Percentiles rank a stretch among this genome's conserved stretches.
phyloP scores from a whole-genome alignment of 2,329 filamentous ascomycete genomes.

The Pezicula neosporulosa region DNA sequence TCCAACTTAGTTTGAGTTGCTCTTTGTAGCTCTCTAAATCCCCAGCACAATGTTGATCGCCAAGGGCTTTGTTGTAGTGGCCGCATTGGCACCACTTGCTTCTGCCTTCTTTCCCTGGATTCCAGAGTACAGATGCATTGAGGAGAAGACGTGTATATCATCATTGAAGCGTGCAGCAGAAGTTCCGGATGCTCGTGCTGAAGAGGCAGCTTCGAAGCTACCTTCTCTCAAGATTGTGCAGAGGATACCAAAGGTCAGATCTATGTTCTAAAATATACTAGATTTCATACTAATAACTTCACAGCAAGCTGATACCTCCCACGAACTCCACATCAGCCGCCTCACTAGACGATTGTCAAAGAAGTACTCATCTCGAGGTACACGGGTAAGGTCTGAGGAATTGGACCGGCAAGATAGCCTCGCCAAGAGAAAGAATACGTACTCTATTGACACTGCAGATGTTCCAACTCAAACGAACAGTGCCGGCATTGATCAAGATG shows the following conservation, averaged over 20 bases:
- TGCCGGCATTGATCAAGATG: constrained; percentile 59
- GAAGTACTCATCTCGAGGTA: constrained; percentile 20
- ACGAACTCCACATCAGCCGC: constrained; percentile 14
- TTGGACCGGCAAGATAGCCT: constrained; percentile 4
- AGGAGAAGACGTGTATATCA: constrained; percentile 9
- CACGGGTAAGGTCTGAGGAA: not conserved
- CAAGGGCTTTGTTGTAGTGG: constrained; percentile 7
- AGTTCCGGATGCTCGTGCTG: not conserved
- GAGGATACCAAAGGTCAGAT: constrained; percentile 8
- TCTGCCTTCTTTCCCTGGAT: constrained; percentile 22
- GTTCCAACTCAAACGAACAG: constrained; percentile 43
- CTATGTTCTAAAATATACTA: not conserved
- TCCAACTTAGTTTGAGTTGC: too few species aligned
- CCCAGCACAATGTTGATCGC: constrained; percentile 15
- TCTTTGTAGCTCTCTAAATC: not conserved
- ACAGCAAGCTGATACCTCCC: constrained; percentile 7
- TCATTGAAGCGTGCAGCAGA: constrained; percentile 6
- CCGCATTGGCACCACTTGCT: constrained; percentile 12
- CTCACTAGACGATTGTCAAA: constrained; percentile 17
- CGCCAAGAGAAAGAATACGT: constrained; percentile 19
- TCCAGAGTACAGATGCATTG: constrained; percentile 20
- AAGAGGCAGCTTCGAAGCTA: not conserved
- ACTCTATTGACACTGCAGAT: constrained; percentile 18
- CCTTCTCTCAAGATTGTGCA: constrained; percentile 8
- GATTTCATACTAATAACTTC: constrained; percentile 1